Base-by-base conservation (phyloP, 164 flowering plant species). In the Kalanchoe fedtschenkoi region DNA sequence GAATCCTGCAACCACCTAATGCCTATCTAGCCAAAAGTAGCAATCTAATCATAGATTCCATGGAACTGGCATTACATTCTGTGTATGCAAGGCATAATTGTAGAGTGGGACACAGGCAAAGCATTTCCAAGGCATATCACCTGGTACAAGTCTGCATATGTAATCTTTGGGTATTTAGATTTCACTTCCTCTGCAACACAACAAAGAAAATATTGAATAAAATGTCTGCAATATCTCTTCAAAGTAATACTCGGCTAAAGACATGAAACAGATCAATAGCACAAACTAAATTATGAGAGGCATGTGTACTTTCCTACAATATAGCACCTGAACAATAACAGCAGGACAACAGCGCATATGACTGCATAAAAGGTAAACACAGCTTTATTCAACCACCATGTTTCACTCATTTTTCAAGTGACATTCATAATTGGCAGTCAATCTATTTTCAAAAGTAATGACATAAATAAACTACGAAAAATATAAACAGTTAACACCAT, bases 71-170 rank as follows among this genome's bases (percentile, higher is more conserved):
- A 16, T 51, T 26, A 16, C 32, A 11, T 26, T 26, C 17, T 24
- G 30, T 32, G 13, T 24, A 51, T 26, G 32, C 1, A 2, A 51
- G 32, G 56, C 56, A 51, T 22, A 51, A 5, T 51, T 13, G 17
- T 26, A 9, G 56, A 26, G 56, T 51, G 30, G 26, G 32, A 26
- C 56, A 3, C 7, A 51, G 10, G n/a, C 56, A 51, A 26, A 26
- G 56, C 26, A 15, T 51, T 51, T 26, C 32, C 10, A 3, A 15
- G 1, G 17, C 5, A 42, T 44, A 54, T 72, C 66, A 91, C 95
- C 96, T 88, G 96, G 71, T 83, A 88, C 30, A 88, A 75, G 74
- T 91, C 96, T 42, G 97, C 97, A 72, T 83, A 88, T 8, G 95
- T 81, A 58, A 91, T 81, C 77, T 74, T 87, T 13, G 90, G 86